Conservation (phyloP, 2,329 filamentous ascomycete species). For the Hypoxylon sp. region DNA sequence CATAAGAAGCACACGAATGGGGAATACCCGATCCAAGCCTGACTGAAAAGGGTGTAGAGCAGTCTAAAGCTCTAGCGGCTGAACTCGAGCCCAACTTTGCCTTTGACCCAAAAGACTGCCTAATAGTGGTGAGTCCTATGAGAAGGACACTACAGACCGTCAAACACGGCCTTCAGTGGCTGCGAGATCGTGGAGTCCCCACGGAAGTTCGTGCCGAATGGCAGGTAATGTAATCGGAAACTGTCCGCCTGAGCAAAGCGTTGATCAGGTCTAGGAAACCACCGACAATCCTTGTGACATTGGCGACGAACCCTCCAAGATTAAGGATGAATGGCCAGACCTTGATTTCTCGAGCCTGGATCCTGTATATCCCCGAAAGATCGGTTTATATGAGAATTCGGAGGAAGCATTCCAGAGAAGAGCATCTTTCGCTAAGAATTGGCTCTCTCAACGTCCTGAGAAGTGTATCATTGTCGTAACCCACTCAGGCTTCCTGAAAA, state of each 20-base stretch:
- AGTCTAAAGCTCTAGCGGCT: slow-evolving; percentile 49
- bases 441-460: slow-evolving; percentile 52
- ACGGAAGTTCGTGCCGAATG: slow-evolving; percentile 54
- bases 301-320: slow-evolving; percentile 45
- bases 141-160: slow-evolving; percentile 53
- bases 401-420: slow-evolving; percentile 50
- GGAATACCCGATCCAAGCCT: slow-evolving; percentile 51
- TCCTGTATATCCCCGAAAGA: slow-evolving; percentile 54
- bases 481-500: slow-evolving; percentile 53
- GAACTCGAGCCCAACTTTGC: slow-evolving; percentile 48
- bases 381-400: slow-evolving; percentile 52
- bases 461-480: slow-evolving; percentile 54
- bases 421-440: slow-evolving; percentile 49
- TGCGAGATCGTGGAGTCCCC: slow-evolving; percentile 50
- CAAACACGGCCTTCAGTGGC: slow-evolving; percentile 52
- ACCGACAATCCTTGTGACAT: slow-evolving; percentile 54
- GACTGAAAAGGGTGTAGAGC: slow-evolving; percentile 51
- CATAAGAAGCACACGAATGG: slow-evolving; percentile 52
- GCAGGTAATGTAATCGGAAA: slow-evolving; percentile 49
- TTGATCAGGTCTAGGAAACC: slow-evolving; percentile 50
- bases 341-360: slow-evolving; percentile 54
- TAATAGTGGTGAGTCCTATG: slow-evolving; percentile 54
- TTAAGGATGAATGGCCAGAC: slow-evolving; percentile 52
- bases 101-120: slow-evolving; percentile 47
- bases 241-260: background rate